Evolutionary conservation across 257 asterid species (phyloP).

Genomic region (Gardenia jasminoides): DNA sequence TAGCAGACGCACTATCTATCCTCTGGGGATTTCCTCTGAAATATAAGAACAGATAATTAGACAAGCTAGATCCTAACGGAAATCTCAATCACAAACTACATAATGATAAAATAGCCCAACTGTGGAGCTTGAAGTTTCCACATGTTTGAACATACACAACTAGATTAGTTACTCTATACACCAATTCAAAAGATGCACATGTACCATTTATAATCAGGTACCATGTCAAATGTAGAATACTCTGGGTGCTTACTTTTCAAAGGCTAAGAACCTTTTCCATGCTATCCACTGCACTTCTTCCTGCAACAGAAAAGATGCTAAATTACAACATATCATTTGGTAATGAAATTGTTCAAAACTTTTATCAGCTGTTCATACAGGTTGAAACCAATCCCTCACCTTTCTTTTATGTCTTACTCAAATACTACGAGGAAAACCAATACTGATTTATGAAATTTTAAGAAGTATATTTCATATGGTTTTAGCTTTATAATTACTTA

Average conservation of each 20-base stretch:
- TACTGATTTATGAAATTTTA: not conserved
- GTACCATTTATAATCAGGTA: not conserved
- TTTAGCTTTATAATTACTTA: not conserved
- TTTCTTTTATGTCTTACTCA: not conserved
- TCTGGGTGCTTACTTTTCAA: constrained; percentile 69
- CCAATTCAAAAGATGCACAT: too few species aligned
- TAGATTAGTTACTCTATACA: not conserved
- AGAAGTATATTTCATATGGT: not conserved
- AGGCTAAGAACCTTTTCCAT: constrained; percentile 76
- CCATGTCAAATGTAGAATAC: not conserved
- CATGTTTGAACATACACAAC: not conserved
- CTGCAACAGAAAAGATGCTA: constrained; percentile 39
- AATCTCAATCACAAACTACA: constrained; percentile 1
- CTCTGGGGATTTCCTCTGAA: constrained; percentile 95
- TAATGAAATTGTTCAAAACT: not conserved
- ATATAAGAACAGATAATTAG: constrained; percentile 19
- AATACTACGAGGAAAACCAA: not conserved
- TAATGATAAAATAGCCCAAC: not conserved
- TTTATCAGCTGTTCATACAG: too few species aligned
- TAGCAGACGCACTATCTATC: constrained; percentile 79
- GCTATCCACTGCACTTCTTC: constrained; percentile 94
- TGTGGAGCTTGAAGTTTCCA: not conserved
- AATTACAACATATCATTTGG: not conserved
- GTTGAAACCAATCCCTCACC: not conserved
- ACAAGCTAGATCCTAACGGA: constrained; percentile 7